Percentiles rank a stretch among this genome's conserved stretches.
Conservation (phyloP, 331 rosid genomes). For the Spiraea crenata region DNA sequence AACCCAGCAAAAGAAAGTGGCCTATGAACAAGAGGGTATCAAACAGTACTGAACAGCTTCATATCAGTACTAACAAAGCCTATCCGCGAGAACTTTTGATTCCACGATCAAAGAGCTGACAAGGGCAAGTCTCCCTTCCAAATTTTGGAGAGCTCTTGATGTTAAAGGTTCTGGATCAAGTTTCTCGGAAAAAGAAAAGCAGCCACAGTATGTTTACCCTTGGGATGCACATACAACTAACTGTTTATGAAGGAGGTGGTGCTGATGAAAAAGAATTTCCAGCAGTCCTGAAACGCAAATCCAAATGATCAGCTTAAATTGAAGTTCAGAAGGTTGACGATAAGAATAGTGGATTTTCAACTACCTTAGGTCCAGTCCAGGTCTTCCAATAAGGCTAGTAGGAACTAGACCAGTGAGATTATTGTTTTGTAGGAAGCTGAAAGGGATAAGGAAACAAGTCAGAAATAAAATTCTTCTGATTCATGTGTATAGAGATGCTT, state of each 20-base stretch:
- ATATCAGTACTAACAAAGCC: conserved; percentile 11
- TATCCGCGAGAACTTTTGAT: conserved; percentile 22
- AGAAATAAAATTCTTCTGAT: conserved; percentile 1
- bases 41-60: conserved; percentile 18
- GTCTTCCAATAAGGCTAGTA: conserved; percentile 50
- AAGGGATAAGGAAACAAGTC: conserved; percentile 30
- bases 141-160: conserved; percentile 1
- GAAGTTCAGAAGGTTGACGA: neutral
- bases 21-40: conserved; percentile 19
- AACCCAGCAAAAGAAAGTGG: conserved; percentile 22
- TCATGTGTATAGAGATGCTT: neutral
- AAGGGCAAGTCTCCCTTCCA: conserved; percentile 26
- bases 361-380: conserved; percentile 64
- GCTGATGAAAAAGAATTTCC: conserved; percentile 31
- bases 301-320: conserved; percentile 32
- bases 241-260: conserved; percentile 51
- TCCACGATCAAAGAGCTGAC: conserved; percentile 28
- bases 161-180: conserved; percentile 19
- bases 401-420: conserved; percentile 84
- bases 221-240: conserved; percentile 11
- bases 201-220: conserved; percentile 20
- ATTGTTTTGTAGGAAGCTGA: conserved; percentile 85
- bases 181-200: conserved; percentile 20
- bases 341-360: conserved; percentile 11
- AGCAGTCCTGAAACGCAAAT: conserved; percentile 24